Conservation (phyloP, 2,329 filamentous ascomycete species). For the Hypoxylon sp. region DNA sequence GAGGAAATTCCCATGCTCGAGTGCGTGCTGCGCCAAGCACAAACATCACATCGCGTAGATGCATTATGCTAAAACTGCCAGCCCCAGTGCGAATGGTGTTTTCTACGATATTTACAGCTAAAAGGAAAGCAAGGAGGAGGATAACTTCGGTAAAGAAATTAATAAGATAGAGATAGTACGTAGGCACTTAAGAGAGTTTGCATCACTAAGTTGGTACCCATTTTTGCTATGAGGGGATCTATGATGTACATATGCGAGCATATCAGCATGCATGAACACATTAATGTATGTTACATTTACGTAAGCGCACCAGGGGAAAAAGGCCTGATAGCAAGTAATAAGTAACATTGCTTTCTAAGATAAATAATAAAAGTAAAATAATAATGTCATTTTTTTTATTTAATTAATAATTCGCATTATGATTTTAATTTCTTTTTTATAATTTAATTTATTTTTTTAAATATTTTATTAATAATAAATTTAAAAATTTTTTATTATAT, state of each 20-base stretch:
- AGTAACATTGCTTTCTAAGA: too few species aligned
- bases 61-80: slow-evolving; percentile 8
- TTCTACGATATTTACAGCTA: background rate
- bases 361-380: too few species aligned
- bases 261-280: slow-evolving; percentile 1
- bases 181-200: too few species aligned
- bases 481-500: too few species aligned
- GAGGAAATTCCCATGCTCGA: slow-evolving; percentile 43
- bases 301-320: background rate
- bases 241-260: background rate
- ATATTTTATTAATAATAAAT: too few species aligned
- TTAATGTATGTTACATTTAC: background rate
- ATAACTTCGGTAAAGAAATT: background rate
- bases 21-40: slow-evolving; percentile 20
- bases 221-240: slow-evolving; percentile 1
- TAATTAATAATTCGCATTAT: too few species aligned
- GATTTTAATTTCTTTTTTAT: too few species aligned
- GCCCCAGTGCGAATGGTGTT: too few species aligned
- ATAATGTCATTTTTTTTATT: too few species aligned
- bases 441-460: too few species aligned
- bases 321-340: too few species aligned
- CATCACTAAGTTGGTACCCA: background rate
- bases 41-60: slow-evolving; percentile 5
- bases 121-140: background rate
- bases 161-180: too few species aligned